Conservation (phyloP, 106 monocot genomes). For the Xerophyta viscosa region DNA sequence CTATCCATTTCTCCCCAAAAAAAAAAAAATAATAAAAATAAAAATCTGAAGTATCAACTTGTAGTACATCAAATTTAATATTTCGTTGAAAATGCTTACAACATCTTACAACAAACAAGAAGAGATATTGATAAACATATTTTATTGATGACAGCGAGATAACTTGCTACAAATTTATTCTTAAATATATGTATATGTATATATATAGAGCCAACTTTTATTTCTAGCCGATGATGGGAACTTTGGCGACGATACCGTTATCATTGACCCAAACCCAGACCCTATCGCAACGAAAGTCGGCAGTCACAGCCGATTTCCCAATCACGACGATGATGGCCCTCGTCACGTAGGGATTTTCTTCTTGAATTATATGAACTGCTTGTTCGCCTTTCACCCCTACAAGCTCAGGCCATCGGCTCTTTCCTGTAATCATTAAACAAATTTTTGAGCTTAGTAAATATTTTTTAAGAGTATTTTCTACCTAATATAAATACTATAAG, state of each 20-base stretch:
- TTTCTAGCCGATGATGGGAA: slow-evolving; percentile 5
- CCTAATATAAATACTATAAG: no score
- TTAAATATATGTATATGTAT: neutral
- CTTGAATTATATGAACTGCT: neutral
- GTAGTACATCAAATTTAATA: no score
- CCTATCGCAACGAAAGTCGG: slow-evolving; percentile 7
- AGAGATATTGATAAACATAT: no score
- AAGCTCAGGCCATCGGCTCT: slow-evolving; percentile 8
- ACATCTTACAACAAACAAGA: no score
- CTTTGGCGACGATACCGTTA: neutral
- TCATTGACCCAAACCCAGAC: slow-evolving; percentile 12
- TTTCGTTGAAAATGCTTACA: no score
- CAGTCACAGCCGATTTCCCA: neutral
- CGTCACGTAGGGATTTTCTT: neutral
- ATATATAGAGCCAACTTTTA: neutral
- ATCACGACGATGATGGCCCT: neutral
- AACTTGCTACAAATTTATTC: no score
- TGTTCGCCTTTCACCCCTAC: slow-evolving; percentile 1
- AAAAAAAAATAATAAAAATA: no score
- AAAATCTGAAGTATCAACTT: no score
- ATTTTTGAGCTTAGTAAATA: no score
- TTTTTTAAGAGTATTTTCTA: no score
- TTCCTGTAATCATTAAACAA: slow-evolving; percentile 1
- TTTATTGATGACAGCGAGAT: no score
- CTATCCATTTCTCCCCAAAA: no score